Evolutionary conservation across 371 early-diverging fungal species (phyloP).

Genomic region (Blakeslea trispora): DNA sequence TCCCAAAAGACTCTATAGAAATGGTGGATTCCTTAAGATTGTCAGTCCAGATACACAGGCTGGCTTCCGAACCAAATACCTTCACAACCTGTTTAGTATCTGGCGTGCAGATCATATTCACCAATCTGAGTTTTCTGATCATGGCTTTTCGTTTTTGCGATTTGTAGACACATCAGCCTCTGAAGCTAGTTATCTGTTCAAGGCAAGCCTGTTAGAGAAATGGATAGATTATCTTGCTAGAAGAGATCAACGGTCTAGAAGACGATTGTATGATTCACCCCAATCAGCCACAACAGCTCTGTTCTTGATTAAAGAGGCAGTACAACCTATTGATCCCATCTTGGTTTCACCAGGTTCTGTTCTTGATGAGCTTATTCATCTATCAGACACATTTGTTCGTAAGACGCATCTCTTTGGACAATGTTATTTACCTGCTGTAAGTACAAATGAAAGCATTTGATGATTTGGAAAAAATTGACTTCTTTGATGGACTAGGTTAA

Average conservation of each 20-base stretch:
- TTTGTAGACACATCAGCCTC: slow-evolving; percentile 60
- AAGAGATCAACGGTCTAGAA: slow-evolving; percentile 38
- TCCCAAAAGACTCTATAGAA: slow-evolving; percentile 72
- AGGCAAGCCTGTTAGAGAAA: slow-evolving; percentile 48
- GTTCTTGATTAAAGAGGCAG: slow-evolving; percentile 45
- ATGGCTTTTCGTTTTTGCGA: slow-evolving; percentile 66
- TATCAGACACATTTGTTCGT: slow-evolving; percentile 26
- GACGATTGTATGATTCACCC: slow-evolving; percentile 41
- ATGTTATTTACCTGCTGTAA: slow-evolving; percentile 40
- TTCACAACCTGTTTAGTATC: slow-evolving; percentile 60
- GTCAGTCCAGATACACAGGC: slow-evolving; percentile 54
- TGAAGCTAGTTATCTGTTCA: slow-evolving; percentile 56
- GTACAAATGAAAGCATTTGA: background rate
- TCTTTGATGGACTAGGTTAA: slow-evolving; percentile 54
- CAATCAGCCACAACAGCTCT: slow-evolving; percentile 46
- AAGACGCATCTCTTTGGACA: slow-evolving; percentile 30
- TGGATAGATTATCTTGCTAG: slow-evolving; percentile 53
- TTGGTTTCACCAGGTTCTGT: slow-evolving; percentile 27
- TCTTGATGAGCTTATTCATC: slow-evolving; percentile 34
- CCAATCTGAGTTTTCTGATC: slow-evolving; percentile 47
- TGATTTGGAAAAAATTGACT: background rate
- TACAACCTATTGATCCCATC: slow-evolving; percentile 27
- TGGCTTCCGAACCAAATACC: slow-evolving; percentile 51
- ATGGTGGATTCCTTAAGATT: slow-evolving; percentile 55
- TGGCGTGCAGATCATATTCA: slow-evolving; percentile 57